These are phyloP conservation scores for Pichia cactophila DNA, from an alignment of 1,139 yeast species.

Conservation along the genomic window DNA sequence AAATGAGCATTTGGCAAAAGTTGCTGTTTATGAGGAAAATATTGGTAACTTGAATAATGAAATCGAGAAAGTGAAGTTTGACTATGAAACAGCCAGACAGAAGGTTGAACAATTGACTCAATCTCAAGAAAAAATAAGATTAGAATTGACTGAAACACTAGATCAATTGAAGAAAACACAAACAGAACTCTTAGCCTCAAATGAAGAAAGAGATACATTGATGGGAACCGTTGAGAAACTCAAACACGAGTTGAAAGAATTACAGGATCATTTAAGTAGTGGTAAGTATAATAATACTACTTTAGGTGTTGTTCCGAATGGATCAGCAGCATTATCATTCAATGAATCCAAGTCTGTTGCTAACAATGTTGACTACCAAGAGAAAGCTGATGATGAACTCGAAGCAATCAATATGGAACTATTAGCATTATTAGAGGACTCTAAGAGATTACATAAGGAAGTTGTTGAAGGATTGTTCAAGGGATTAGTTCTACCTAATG, in stretches of 20 bases:
- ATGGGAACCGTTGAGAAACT: conserved; percentile 63
- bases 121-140: conserved; percentile 57
- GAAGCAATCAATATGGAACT: conserved; percentile 70
- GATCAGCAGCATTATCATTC: conserved; percentile 20
- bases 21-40: conserved; percentile 43
- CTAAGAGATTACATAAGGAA: conserved; percentile 72
- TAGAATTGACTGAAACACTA: conserved; percentile 54
- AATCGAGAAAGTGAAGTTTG: conserved; percentile 47
- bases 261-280: conserved; percentile 25
- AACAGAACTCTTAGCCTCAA: conserved; percentile 54
- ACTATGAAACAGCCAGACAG: conserved; percentile 53
- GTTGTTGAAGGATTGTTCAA: conserved; percentile 81
- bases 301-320: conserved; percentile 28
- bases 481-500: conserved; percentile 82
- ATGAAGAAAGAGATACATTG: conserved; percentile 53
- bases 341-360: conserved; percentile 8
- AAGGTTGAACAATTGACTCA: conserved; percentile 58
- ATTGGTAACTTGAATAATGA: conserved; percentile 50
- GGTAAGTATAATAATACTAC: conserved; percentile 17
- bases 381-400: conserved; percentile 43
- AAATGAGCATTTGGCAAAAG: conserved; percentile 38
- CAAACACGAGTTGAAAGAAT: conserved; percentile 33
- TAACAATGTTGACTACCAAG: conserved; percentile 20
- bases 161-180: conserved; percentile 59
- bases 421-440: conserved; percentile 67